These are phyloP conservation scores for Hibiscus tridactylites DNA, from an alignment of 345 rosid species.

Conservation along the genomic window DNA sequence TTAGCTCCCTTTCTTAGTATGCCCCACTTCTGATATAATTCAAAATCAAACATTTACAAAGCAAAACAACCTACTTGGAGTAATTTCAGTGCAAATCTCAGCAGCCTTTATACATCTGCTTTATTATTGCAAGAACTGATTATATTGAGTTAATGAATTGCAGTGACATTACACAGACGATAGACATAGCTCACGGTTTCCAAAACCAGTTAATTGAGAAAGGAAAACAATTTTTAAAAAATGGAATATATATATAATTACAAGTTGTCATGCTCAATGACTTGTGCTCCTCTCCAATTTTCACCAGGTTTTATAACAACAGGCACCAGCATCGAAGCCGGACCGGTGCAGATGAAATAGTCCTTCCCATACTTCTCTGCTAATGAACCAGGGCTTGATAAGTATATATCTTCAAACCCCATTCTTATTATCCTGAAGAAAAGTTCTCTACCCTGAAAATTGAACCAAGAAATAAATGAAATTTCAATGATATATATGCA, in stretches of 20 bases:
- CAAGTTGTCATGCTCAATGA: constrained; percentile 87
- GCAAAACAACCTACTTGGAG: not conserved
- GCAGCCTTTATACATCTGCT: not conserved
- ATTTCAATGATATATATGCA: not conserved
- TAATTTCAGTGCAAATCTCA: not conserved
- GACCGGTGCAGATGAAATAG: constrained; percentile 73
- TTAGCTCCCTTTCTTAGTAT: not conserved
- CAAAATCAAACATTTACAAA: no score
- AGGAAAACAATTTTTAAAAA: not conserved
- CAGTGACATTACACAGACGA: not conserved
- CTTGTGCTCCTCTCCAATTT: constrained; percentile 78
- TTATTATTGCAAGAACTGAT: not conserved
- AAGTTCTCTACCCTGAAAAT: constrained; percentile 58
- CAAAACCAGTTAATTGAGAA: not conserved
- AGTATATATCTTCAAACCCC: constrained; percentile 67
- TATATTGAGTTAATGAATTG: not conserved
- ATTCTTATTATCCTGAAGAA: constrained; percentile 71
- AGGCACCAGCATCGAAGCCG: constrained; percentile 77
- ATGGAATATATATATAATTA: constrained; percentile 21
- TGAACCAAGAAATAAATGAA: not conserved
- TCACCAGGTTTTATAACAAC: constrained; percentile 50
- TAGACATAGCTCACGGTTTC: not conserved
- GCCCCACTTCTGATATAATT: no score
- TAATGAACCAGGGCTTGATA: constrained; percentile 45
- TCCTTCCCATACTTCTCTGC: constrained; percentile 59